phyloP scores from a whole-genome alignment of 441 rosid genomes.

The Mallotus repandus region DNA sequence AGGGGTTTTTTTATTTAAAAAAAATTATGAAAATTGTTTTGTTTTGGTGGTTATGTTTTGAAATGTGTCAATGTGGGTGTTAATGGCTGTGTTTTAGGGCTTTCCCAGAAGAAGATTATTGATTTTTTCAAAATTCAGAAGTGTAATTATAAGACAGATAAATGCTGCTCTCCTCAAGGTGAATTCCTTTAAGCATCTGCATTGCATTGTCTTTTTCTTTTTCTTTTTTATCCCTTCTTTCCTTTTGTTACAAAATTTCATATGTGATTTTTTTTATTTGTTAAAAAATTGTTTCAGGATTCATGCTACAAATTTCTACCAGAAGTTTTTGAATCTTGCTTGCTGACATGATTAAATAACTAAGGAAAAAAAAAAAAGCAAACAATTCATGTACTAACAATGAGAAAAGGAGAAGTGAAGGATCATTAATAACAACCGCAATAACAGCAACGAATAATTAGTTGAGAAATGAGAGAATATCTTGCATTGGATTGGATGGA shows the following conservation, averaged over 20 bases:
- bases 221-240: too few relatives aligned
- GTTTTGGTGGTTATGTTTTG: slow-evolving; percentile 3
- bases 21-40: not conserved
- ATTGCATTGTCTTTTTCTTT: too few relatives aligned
- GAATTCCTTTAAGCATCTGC: slow-evolving; percentile 9
- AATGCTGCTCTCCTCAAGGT: slow-evolving; percentile 54
- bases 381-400: not conserved
- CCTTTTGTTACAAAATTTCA: too few relatives aligned
- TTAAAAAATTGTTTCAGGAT: slow-evolving; percentile 23
- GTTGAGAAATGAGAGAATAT: not conserved
- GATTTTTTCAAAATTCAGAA: slow-evolving; percentile 80
- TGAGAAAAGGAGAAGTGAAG: not conserved
- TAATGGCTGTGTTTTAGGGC: slow-evolving; percentile 36
- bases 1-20: slow-evolving; percentile 35
- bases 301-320: slow-evolving; percentile 16
- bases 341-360: not conserved
- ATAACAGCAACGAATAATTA: not conserved
- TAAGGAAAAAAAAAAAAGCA: not conserved
- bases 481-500: not conserved
- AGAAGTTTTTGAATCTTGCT: not conserved
- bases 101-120: slow-evolving; percentile 81
- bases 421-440: not conserved
- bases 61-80: slow-evolving; percentile 25
- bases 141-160: slow-evolving; percentile 29
- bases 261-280: too few relatives aligned